phyloP scores from a whole-genome alignment of 179 eudicot species.

The Heliamphora pulchella region DNA sequence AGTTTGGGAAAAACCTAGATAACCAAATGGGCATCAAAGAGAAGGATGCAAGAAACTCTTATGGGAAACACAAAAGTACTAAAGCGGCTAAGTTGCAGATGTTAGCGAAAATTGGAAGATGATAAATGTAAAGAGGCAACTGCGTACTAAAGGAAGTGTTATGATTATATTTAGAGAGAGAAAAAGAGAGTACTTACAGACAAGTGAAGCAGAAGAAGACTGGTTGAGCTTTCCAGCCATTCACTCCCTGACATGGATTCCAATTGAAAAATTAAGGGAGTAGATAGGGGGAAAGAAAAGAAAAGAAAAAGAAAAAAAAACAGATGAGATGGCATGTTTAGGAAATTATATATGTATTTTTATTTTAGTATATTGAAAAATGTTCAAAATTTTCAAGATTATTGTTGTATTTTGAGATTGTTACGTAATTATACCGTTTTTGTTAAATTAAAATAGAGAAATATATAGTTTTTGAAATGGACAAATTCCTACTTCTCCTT shows the following conservation, averaged over 20 bases:
- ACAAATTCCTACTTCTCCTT: too few relatives aligned
- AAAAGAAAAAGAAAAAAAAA: neutral
- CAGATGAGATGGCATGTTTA: neutral
- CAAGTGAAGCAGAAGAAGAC: conserved; percentile 20
- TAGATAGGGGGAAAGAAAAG: neutral
- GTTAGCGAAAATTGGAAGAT: conserved; percentile 14
- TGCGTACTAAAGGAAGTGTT: neutral
- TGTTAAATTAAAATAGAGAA: too few relatives aligned
- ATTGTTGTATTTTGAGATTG: too few relatives aligned
- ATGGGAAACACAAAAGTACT: conserved; percentile 13
- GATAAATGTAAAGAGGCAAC: conserved; percentile 1
- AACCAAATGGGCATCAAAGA: conserved; percentile 7
- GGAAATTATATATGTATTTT: too few relatives aligned
- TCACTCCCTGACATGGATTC: conserved; percentile 20
- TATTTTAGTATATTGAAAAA: too few relatives aligned
- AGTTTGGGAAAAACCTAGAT: conserved; percentile 15
- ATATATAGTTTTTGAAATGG: too few relatives aligned
- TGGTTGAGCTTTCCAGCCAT: conserved; percentile 26
- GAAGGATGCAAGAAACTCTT: conserved; percentile 15
- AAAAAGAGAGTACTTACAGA: conserved; percentile 17
- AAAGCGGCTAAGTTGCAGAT: neutral
- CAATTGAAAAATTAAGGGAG: conserved; percentile 11
- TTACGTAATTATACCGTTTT: too few relatives aligned
- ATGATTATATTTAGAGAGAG: conserved; percentile 1
- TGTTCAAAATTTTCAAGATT: too few relatives aligned